Evolutionary conservation across 495 filamentous ascomycete genomes (phyloP), one percentile per base, ranked within the genome.

Genomic region (Penicillium soppii): DNA sequence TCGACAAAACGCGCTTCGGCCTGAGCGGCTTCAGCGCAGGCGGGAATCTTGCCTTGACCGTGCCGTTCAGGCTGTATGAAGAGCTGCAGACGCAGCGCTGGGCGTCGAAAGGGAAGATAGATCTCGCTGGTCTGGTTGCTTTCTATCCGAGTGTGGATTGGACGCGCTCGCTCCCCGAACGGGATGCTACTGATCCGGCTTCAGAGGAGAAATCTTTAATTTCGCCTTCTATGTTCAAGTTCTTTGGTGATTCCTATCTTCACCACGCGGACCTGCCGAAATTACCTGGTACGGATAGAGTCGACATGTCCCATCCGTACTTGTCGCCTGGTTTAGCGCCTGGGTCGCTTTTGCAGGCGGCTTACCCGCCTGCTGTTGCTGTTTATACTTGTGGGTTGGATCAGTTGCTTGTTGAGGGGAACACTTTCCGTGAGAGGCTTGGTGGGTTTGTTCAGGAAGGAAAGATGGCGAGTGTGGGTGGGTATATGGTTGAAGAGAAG

Each of bases 71-170:
- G 19, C 63, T 91, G 0, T 57, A 76, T 7, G 47, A 60, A 9
- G 51, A 60, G 21, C 40, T 70, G 0, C 41, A 49, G 37, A 52
- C 61, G 5, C 54, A 27, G 39, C 49, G 45, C 22, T 33, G 35
- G 33, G 5, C 22, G 17, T 26, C 23, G 21, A 29, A 37, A 33
- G 19, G n/a, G 47, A 17, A 44, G 54, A 61, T 33, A 59, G n/a
- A 6, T 7, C 66, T 78, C 41, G 54, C 68, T 8, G 69, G 69
- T 27, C 66, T 78, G 7, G 76, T 87, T 3, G 79, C 84, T 10
- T 92, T 83, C 72, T 92, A 94, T 53, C 90, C 90, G 0, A 69
- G 79, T 3, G 80, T 81, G 8, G 88, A 92, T 61, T 91, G 88
- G 71, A 90, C 88, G 3, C 63, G 76, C 0, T 78, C 80, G 3